Percentiles rank a stretch among this genome's conserved stretches.
These are phyloP conservation scores for Henckelia pumila DNA, from an alignment of 257 asterid genomes.

Conservation along the genomic window DNA sequence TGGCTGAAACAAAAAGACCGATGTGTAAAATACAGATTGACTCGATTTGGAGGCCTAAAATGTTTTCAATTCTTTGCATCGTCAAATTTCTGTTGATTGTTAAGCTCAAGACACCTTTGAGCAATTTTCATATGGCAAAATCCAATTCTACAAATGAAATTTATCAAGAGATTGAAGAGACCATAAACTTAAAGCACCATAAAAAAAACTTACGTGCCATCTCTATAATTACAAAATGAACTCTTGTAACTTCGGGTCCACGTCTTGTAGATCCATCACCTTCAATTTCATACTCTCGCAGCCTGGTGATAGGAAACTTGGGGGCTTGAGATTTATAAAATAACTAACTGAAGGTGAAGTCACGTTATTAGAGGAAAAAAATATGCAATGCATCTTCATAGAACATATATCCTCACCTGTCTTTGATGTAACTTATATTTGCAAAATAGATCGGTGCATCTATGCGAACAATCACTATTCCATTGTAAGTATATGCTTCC, in stretches of 20 bases:
- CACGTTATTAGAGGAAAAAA: slow-evolving; percentile 10
- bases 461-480: slow-evolving; percentile 90
- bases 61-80: slow-evolving; percentile 10
- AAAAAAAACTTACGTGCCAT: slow-evolving; percentile 87
- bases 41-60: slow-evolving; percentile 1
- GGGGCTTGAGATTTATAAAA: slow-evolving; percentile 4
- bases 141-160: background rate
- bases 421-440: slow-evolving; percentile 88
- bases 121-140: slow-evolving; percentile 7
- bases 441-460: slow-evolving; percentile 98
- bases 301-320: slow-evolving; percentile 46
- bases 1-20: slow-evolving; percentile 56
- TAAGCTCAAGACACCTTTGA: background rate
- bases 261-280: slow-evolving; percentile 55
- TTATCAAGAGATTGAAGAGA: background rate
- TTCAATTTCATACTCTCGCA: slow-evolving; percentile 83
- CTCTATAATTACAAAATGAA: slow-evolving; percentile 80
- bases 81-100: background rate
- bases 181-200: background rate
- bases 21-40: slow-evolving; percentile 1
- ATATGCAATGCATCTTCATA: background rate
- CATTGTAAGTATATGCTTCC: slow-evolving; percentile 91
- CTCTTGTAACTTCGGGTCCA: slow-evolving; percentile 82
- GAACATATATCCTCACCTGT: slow-evolving; percentile 46
- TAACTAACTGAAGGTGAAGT: slow-evolving; percentile 15